Base-by-base conservation (phyloP, 108 stramenopile species). In the Skeletonema marinoi region DNA sequence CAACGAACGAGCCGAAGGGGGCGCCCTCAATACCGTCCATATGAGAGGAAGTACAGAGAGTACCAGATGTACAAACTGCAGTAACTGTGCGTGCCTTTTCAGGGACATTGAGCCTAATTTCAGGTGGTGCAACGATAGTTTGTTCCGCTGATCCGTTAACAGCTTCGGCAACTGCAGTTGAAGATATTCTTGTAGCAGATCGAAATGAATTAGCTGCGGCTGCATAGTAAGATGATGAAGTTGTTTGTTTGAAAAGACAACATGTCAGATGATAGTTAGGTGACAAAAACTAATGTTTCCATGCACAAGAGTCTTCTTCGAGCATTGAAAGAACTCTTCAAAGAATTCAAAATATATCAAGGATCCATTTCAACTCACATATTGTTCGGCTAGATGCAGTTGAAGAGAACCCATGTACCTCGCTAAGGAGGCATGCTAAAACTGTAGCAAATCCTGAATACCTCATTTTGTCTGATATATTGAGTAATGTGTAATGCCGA, bases 1-100 rank as follows among this genome's bases (percentile, higher is more conserved):
- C 98, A 39, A 97, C 97, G 76, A 93, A 96, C 54, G 93, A 93
- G 30, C 97, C 97, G 68, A 98, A 98, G 32, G 98, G 98, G 14
- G 94, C 87, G 25, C 96, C 96, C 60, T 88, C 81, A 65, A 96
- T 91, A 13, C 88, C 96, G 4, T 90, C 89, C 66, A 86, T 89
- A 59, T 68, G 79, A 35, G 95, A 93, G 13, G 85, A 73, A 8
- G 96, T 96, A 82, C 93, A 96, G 9, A 96, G 80, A 6, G 96
- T 96, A 21, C 92, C 96, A 2, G 93, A 93, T 1, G 90, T 94
- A 72, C 90, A 94, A 42, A 93, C 90, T 46, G 88, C 85, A 32
- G 89, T 80, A 7, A 94, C 96, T 16, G 96, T 96, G 66, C 87
- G 88, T 8, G 96, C 92, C 69, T 96, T 94, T 87, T 96, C 96